A percentile compares a stretch with the other conserved stretches of the same genome.
Conservation (phyloP, 768 basidiomycete genomes). For the Russula sp. region DNA sequence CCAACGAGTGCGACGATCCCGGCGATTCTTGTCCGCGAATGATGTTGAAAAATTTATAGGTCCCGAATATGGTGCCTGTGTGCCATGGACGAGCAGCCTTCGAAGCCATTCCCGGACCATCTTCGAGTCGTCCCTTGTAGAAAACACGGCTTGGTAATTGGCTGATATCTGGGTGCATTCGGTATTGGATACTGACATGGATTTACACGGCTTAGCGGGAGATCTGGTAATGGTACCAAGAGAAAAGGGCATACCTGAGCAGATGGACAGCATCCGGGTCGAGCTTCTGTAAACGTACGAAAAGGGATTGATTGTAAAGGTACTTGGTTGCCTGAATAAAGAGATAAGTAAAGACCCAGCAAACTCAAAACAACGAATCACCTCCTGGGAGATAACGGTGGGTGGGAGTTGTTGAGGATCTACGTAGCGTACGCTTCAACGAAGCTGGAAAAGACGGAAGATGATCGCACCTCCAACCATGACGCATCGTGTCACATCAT, state of each 20-base stretch:
- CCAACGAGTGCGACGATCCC: slow-evolving; percentile 66
- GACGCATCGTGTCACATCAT: slow-evolving; percentile 75
- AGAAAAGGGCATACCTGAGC: slow-evolving; percentile 57
- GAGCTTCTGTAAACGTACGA: slow-evolving; percentile 83
- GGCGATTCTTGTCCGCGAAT: slow-evolving; percentile 57
- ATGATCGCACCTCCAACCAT: slow-evolving; percentile 77
- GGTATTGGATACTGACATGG: slow-evolving; percentile 85
- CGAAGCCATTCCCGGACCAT: slow-evolving; percentile 84
- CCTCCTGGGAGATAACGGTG: slow-evolving; percentile 70
- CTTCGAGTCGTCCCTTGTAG: slow-evolving; percentile 72
- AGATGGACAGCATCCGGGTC: slow-evolving; percentile 84
- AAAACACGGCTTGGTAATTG: slow-evolving; percentile 84
- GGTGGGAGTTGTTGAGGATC: slow-evolving; percentile 96
- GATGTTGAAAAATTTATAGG: slow-evolving; percentile 89
- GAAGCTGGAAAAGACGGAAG: not conserved
- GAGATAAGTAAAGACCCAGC: slow-evolving; percentile 6
- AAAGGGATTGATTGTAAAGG: slow-evolving; percentile 87
- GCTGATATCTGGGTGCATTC: slow-evolving; percentile 98
- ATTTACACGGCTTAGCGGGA: slow-evolving; percentile 5
- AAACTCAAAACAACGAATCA: slow-evolving; percentile 37
- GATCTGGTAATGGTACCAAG: not conserved
- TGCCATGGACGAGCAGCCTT: slow-evolving; percentile 92
- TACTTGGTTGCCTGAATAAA: slow-evolving; percentile 55
- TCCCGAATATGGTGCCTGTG: slow-evolving; percentile 65
- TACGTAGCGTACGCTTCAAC: slow-evolving; percentile 30